phyloP scores from a whole-genome alignment of 805 yeast species.

The Candida chilensis region DNA sequence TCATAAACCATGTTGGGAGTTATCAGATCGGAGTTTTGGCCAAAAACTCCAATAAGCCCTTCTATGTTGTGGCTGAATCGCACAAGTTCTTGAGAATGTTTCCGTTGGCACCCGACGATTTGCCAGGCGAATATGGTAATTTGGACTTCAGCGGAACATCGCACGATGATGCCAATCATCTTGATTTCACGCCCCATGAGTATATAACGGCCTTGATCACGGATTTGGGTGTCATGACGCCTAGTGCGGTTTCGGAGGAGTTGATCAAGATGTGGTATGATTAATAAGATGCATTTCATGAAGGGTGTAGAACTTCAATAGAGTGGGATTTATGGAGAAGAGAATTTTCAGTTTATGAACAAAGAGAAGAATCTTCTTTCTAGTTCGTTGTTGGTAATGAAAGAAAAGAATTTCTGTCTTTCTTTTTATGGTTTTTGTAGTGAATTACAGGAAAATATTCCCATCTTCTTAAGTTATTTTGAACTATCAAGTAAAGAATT shows the following conservation, averaged over 20 bases:
- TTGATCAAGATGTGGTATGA: constrained; percentile 97
- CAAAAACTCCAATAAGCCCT: constrained; percentile 81
- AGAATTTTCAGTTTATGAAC: too few relatives aligned
- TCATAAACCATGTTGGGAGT: constrained; percentile 90
- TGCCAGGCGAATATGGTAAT: constrained; percentile 40
- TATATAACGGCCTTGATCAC: constrained; percentile 93
- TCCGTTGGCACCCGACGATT: constrained; percentile 88
- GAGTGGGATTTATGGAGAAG: too few relatives aligned
- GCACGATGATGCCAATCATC: constrained; percentile 15
- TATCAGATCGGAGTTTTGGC: constrained; percentile 93
- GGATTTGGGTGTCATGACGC: constrained; percentile 93
- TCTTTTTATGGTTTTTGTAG: too few relatives aligned
- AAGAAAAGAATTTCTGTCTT: too few relatives aligned
- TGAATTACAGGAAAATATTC: too few relatives aligned
- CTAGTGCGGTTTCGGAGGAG: constrained; percentile 98
- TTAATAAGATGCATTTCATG: too few relatives aligned
- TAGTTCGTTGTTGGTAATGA: too few relatives aligned
- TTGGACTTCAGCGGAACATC: constrained; percentile 2
- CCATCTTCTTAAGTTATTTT: too few relatives aligned
- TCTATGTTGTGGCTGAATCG: constrained; percentile 89
- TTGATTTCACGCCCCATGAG: constrained; percentile 95
- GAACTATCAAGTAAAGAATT: too few relatives aligned
- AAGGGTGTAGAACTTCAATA: too few relatives aligned
- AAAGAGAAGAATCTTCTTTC: too few relatives aligned
- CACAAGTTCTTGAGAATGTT: constrained; percentile 95